Evolutionary conservation across 2,329 filamentous ascomycete genomes (phyloP).

Genomic region (Cercospora berteroae): DNA sequence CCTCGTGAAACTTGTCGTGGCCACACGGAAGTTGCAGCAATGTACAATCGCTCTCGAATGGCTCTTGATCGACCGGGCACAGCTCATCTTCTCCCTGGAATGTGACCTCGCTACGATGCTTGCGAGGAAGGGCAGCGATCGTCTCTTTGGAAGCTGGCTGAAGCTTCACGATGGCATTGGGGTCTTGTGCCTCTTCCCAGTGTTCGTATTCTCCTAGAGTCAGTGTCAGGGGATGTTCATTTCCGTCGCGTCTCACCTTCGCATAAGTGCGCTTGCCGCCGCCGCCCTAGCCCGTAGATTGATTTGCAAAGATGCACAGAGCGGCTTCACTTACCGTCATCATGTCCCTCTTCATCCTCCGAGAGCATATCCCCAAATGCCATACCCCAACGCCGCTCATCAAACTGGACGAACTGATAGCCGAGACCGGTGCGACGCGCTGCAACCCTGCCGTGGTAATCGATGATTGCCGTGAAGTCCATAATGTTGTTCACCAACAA

Average conservation of each 20-base stretch:
- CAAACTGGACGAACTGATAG: slow-evolving; percentile 30
- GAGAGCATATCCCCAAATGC: slow-evolving; percentile 29
- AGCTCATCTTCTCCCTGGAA: slow-evolving; percentile 11
- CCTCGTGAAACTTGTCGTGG: slow-evolving; percentile 24
- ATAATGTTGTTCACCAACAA: slow-evolving; percentile 12
- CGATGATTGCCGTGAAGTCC: slow-evolving; percentile 17
- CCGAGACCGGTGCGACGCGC: not conserved
- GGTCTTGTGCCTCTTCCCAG: slow-evolving; percentile 31
- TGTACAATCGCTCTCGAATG: slow-evolving; percentile 18
- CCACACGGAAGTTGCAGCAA: slow-evolving; percentile 27
- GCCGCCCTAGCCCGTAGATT: not conserved
- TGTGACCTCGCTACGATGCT: slow-evolving; percentile 15
- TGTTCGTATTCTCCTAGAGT: slow-evolving; percentile 18
- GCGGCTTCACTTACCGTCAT: not conserved
- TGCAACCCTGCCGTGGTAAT: slow-evolving; percentile 14
- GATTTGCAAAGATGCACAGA: not conserved
- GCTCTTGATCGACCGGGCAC: slow-evolving; percentile 24
- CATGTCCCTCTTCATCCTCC: slow-evolving; percentile 12
- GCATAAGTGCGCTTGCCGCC: not conserved
- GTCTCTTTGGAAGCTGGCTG: slow-evolving; percentile 23
- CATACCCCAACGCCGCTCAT: slow-evolving; percentile 33
- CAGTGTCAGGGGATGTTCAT: slow-evolving; percentile 10
- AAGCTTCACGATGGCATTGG: slow-evolving; percentile 17
- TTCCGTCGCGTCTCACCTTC: not conserved
- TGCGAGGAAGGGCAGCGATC: slow-evolving; percentile 25